phyloP scores from a whole-genome alignment of 2,329 filamentous ascomycete genomes.

The Clonostachys sp. region DNA sequence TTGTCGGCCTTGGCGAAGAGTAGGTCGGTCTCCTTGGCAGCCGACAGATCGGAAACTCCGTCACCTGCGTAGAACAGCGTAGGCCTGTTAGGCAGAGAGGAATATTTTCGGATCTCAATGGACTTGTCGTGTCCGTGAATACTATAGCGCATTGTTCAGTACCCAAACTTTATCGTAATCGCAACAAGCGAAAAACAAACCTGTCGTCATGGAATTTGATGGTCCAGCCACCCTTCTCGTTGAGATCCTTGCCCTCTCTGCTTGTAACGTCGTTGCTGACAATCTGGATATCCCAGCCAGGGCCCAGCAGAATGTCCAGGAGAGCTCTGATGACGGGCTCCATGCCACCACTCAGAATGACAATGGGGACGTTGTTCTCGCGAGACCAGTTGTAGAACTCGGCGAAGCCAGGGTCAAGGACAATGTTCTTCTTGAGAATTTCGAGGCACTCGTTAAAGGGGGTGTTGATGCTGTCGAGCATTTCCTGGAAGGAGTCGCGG shows the following conservation, averaged over 20 bases:
- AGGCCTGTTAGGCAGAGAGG: conserved; percentile 69
- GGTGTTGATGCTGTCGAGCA: conserved; percentile 82
- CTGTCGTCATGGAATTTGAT: conserved; percentile 40
- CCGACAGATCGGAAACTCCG: conserved; percentile 87
- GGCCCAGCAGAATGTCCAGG: conserved; percentile 74
- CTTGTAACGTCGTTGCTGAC: conserved; percentile 78
- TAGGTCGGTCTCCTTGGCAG: conserved; percentile 86
- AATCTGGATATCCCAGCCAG: conserved; percentile 78
- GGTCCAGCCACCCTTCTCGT: conserved; percentile 79
- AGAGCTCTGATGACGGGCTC: conserved; percentile 82
- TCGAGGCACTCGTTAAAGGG: conserved; percentile 81
- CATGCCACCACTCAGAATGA: conserved; percentile 92
- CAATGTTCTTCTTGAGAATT: conserved; percentile 75
- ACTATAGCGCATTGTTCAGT: conserved; percentile 28
- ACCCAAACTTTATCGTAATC: conserved; percentile 4
- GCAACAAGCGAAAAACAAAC: too few relatives aligned
- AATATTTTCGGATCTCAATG: conserved; percentile 83
- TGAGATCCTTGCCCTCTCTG: conserved; percentile 63
- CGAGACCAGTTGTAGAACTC: conserved; percentile 83
- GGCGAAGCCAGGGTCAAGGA: conserved; percentile 82
- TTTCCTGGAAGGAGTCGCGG: conserved; percentile 81
- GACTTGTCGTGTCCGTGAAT: conserved; percentile 97
- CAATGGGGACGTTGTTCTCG: conserved; percentile 81
- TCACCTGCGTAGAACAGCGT: conserved; percentile 93
- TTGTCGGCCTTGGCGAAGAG: conserved; percentile 90